phyloP scores from a whole-genome alignment of 495 filamentous ascomycete species.

The Xylaria telfairii region DNA sequence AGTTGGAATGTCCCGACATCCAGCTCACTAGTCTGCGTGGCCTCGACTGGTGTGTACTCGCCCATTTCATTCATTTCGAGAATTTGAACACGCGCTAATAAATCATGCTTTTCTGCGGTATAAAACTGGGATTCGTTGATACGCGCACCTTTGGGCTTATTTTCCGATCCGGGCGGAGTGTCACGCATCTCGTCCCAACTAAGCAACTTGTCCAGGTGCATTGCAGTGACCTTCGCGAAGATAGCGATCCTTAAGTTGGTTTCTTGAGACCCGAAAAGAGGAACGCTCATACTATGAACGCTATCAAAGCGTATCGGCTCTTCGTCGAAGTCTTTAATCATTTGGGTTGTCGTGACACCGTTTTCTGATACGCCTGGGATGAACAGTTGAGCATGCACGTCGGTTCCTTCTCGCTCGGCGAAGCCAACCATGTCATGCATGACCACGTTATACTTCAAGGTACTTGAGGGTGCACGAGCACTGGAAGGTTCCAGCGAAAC shows the following conservation, averaged over 20 bases:
- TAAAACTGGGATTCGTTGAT: slow-evolving; percentile 92
- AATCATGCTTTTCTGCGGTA: slow-evolving; percentile 89
- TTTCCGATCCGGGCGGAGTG: slow-evolving; percentile 55
- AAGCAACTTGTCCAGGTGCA: slow-evolving; percentile 96
- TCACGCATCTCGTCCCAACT: slow-evolving; percentile 99
- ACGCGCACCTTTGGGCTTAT: slow-evolving; percentile 70
- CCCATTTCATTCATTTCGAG: slow-evolving; percentile 90
- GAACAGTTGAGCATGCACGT: slow-evolving; percentile 95
- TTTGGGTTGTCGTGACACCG: slow-evolving; percentile 91
- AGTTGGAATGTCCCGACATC: slow-evolving; percentile 91
- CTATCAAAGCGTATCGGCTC: slow-evolving; percentile 95
- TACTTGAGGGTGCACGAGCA: slow-evolving; percentile 88
- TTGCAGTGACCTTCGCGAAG: slow-evolving; percentile 86
- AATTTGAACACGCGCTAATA: slow-evolving; percentile 85
- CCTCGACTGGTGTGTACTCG: slow-evolving; percentile 90
- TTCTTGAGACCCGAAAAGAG: slow-evolving; percentile 77
- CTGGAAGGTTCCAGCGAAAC: slow-evolving; percentile 93
- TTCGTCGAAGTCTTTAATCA: slow-evolving; percentile 94
- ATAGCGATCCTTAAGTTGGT: slow-evolving; percentile 86
- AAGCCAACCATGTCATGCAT: slow-evolving; percentile 98
- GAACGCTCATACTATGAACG: slow-evolving; percentile 97
- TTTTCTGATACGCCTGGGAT: slow-evolving; percentile 92
- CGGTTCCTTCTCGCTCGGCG: slow-evolving; percentile 92
- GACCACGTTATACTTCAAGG: slow-evolving; percentile 96
- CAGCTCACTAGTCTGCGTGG: slow-evolving; percentile 79